These are phyloP conservation scores for Anisodus acutangulus DNA, from an alignment of 257 asterid genomes.

Conservation along the genomic window DNA sequence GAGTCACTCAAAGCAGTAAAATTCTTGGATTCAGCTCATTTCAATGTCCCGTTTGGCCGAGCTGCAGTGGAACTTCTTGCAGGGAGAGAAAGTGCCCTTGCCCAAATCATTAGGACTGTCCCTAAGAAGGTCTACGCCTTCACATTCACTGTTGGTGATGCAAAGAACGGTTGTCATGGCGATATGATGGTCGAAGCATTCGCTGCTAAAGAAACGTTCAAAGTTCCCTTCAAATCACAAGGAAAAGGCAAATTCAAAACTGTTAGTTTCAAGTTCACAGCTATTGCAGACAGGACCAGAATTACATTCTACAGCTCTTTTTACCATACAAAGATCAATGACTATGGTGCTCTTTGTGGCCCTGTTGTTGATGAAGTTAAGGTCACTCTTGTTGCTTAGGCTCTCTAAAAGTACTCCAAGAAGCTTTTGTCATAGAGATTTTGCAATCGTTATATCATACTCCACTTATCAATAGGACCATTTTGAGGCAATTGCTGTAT, in stretches of 20 bases:
- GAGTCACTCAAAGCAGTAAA: conserved; percentile 78
- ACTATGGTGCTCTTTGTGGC: conserved; percentile 78
- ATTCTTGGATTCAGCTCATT: conserved; percentile 66
- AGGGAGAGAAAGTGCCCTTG: conserved; percentile 81
- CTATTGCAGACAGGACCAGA: conserved; percentile 60
- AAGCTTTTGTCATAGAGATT: conserved; percentile 6
- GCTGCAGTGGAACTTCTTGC: conserved; percentile 81
- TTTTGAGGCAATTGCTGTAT: conserved; percentile 16
- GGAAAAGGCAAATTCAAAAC: conserved; percentile 59
- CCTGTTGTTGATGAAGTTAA: conserved; percentile 78
- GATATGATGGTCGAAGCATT: conserved; percentile 85
- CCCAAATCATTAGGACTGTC: conserved; percentile 67
- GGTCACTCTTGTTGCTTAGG: conserved; percentile 51
- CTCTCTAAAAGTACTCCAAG: not conserved
- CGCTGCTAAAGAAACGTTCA: conserved; percentile 56
- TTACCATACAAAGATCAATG: conserved; percentile 67
- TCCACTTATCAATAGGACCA: conserved; percentile 2
- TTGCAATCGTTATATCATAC: conserved; percentile 3
- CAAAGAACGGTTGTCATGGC: conserved; percentile 78
- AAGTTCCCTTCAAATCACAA: conserved; percentile 65
- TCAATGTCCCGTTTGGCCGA: conserved; percentile 70
- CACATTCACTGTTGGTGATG: conserved; percentile 67
- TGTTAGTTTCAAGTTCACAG: conserved; percentile 63
- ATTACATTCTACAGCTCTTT: conserved; percentile 82
- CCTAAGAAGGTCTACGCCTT: conserved; percentile 57